A percentile compares a stretch with the other conserved stretches of the same genome.
Conservation (phyloP, 768 basidiomycete genomes). For the Myochromella boudieri region DNA sequence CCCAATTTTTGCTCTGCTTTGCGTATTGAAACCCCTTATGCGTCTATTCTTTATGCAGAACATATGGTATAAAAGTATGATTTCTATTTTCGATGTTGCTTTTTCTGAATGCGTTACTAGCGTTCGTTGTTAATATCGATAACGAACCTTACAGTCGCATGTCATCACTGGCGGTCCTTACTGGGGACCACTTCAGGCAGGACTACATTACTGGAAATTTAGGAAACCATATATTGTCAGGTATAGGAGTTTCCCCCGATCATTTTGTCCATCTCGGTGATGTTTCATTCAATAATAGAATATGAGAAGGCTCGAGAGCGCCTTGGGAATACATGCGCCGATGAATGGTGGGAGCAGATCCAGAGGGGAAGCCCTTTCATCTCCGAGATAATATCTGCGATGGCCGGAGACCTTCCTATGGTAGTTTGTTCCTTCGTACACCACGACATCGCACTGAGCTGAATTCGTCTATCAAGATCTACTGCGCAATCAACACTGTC, state of each 20-base stretch:
- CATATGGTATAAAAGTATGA: slow-evolving; percentile 30
- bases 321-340: slow-evolving; percentile 23
- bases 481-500: slow-evolving; percentile 32
- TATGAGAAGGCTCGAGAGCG: slow-evolving; percentile 23
- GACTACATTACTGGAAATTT: slow-evolving; percentile 40
- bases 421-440: slow-evolving; percentile 18
- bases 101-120: slow-evolving; percentile 12
- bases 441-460: background rate
- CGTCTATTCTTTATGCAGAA: slow-evolving; percentile 13
- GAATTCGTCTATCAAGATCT: slow-evolving; percentile 25
- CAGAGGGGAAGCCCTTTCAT: slow-evolving; percentile 6
- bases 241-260: slow-evolving; percentile 15
- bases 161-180: slow-evolving; percentile 29
- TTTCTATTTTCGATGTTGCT: background rate
- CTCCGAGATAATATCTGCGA: slow-evolving; percentile 14
- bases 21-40: slow-evolving; percentile 30
- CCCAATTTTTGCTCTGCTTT: slow-evolving; percentile 33
- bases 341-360: slow-evolving; percentile 21
- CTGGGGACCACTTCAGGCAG: slow-evolving; percentile 26
- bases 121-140: slow-evolving; percentile 27
- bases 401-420: slow-evolving; percentile 31
- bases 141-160: slow-evolving; percentile 29
- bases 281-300: slow-evolving; percentile 21
- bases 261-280: background rate
- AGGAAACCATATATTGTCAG: slow-evolving; percentile 27